Percentiles rank a stretch among this genome's conserved stretches.
These are phyloP conservation scores for Apophysomyces elegans DNA, from an alignment of 371 early-diverging fungal genomes.

Conservation along the genomic window DNA sequence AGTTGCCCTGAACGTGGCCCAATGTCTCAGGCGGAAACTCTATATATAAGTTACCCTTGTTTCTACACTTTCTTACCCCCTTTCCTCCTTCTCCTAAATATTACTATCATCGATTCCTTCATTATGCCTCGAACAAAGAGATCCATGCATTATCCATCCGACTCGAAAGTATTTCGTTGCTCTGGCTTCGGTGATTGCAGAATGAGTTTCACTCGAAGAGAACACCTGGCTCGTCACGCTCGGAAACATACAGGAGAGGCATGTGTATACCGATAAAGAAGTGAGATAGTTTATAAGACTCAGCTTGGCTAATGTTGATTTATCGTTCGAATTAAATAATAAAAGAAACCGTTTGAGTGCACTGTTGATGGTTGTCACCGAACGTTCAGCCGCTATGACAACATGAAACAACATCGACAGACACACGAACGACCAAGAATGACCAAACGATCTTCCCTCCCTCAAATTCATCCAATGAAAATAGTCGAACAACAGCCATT, in stretches of 20 bases:
- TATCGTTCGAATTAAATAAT: slow-evolving; percentile 6
- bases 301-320: not conserved
- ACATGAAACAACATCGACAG: slow-evolving; percentile 69
- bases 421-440: slow-evolving; percentile 40
- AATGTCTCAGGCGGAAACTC: not conserved
- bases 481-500: not conserved
- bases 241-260: slow-evolving; percentile 66
- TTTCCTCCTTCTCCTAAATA: slow-evolving; percentile 1
- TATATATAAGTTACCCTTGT: slow-evolving; percentile 6
- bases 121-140: slow-evolving; percentile 17
- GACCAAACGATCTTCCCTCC: not conserved
- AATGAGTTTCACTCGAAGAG: slow-evolving; percentile 67
- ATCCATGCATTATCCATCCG: slow-evolving; percentile 14
- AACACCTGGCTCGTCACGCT: slow-evolving; percentile 62
- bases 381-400: slow-evolving; percentile 64
- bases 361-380: slow-evolving; percentile 57
- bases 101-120: not conserved
- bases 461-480: not conserved
- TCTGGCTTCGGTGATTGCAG: slow-evolving; percentile 59
- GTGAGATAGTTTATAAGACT: not conserved
- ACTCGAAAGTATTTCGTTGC: slow-evolving; percentile 59
- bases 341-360: slow-evolving; percentile 60
- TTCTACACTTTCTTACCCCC: slow-evolving; percentile 7
- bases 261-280: not conserved
- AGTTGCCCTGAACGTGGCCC: slow-evolving; percentile 1